phyloP scores from a whole-genome alignment of 306 rosid species.

The Glycine tomentella region DNA sequence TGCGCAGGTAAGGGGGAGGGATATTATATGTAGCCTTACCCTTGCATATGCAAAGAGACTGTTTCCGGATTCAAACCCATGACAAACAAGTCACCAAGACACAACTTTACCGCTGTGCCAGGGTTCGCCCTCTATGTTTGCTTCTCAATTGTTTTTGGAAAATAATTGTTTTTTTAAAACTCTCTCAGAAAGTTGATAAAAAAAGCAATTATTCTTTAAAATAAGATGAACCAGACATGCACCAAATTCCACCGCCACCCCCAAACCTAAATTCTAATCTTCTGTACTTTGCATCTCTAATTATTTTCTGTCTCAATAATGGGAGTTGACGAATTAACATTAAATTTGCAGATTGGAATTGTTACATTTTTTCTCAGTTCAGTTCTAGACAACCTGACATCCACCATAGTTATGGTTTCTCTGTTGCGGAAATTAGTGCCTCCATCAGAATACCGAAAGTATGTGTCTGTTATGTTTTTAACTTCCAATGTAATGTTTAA shows the following conservation, averaged over 20 bases:
- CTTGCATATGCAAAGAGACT: no score
- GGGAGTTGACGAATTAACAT: conserved; percentile 40
- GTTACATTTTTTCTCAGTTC: conserved; percentile 91
- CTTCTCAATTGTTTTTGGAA: background rate
- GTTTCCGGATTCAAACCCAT: no score
- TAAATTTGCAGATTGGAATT: conserved; percentile 76
- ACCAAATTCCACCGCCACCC: background rate
- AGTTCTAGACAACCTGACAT: conserved; percentile 89
- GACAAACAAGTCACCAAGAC: no score
- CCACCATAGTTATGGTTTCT: conserved; percentile 96
- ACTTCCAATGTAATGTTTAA: conserved; percentile 31
- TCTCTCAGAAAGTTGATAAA: background rate
- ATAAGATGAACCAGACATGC: background rate
- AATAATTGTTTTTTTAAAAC: background rate
- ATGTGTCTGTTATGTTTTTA: conserved; percentile 44
- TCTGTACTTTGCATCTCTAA: conserved; percentile 28
- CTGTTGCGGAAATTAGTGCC: conserved; percentile 88
- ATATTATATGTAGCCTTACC: no score
- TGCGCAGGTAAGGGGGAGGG: no score
- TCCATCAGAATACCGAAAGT: conserved; percentile 93
- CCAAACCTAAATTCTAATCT: background rate
- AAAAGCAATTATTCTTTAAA: background rate
- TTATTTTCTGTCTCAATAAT: background rate
- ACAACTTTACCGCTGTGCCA: no score
- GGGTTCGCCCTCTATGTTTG: no score